Percentiles rank a stretch among this genome's conserved stretches.
Evolutionary conservation across 164 flowering plant species (phyloP).

Genomic region (Annona squamosa): DNA sequence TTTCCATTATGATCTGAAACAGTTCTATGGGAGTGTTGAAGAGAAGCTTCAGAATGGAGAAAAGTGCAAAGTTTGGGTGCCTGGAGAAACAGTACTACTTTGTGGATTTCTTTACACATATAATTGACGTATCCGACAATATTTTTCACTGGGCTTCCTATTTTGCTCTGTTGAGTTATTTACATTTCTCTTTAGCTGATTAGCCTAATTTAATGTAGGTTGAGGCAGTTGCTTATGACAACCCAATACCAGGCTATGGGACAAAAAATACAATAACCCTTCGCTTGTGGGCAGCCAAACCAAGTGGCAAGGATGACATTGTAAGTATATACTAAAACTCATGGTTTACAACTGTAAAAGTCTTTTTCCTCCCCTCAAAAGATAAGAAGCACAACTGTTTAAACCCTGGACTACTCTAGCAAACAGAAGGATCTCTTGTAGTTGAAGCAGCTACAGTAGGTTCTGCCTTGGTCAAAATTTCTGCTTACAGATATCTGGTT

Average conservation of each 20-base stretch:
- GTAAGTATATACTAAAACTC: conserved; percentile 15
- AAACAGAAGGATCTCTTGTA: no score
- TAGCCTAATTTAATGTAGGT: conserved; percentile 24
- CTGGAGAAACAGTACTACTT: conserved; percentile 41
- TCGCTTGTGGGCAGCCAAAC: conserved; percentile 63
- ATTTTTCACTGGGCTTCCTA: neutral
- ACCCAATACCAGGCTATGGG: conserved; percentile 62
- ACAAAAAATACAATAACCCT: conserved; percentile 51
- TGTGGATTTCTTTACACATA: neutral
- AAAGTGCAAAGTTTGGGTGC: conserved; percentile 43
- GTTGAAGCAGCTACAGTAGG: no score
- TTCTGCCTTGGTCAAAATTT: no score
- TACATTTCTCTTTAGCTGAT: neutral
- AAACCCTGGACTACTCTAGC: no score
- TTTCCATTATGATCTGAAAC: conserved; percentile 1
- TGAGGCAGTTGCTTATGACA: conserved; percentile 62
- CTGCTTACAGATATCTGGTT: no score
- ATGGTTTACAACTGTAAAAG: neutral
- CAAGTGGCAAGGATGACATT: conserved; percentile 46
- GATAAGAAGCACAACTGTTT: no score
- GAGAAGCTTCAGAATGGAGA: conserved; percentile 38
- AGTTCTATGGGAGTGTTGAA: conserved; percentile 55
- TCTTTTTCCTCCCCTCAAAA: no score
- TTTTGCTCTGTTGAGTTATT: neutral
- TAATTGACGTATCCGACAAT: neutral